Evolutionary conservation across 352 stramenopile species (phyloP).

Genomic region (Pythium guiyangense): DNA sequence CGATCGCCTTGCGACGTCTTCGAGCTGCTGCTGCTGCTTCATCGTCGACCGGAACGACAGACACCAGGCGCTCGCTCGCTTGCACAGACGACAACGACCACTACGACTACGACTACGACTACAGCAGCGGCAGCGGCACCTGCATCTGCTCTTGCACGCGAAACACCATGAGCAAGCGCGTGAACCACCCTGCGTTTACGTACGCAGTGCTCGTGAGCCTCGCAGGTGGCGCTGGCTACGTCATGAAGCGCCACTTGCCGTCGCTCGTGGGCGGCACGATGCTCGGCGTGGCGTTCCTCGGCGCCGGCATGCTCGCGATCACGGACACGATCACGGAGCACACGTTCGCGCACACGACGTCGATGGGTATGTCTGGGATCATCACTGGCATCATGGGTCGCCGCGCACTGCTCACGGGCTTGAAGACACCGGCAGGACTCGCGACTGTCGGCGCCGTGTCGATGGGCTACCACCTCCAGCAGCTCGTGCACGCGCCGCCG

Average conservation of each 20-base stretch:
- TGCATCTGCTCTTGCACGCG: no score
- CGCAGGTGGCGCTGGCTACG: constrained; percentile 55
- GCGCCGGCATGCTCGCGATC: constrained; percentile 54
- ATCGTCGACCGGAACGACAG: no score
- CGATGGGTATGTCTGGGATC: constrained; percentile 60
- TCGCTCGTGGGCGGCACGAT: constrained; percentile 64
- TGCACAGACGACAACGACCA: no score
- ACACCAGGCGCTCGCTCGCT: no score
- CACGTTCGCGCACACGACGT: constrained; percentile 65
- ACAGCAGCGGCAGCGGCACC: no score
- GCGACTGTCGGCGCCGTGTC: constrained; percentile 44
- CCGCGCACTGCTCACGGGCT: constrained; percentile 40
- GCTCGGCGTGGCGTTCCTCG: constrained; percentile 64
- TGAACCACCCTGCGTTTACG: constrained; percentile 60
- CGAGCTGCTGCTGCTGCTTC: no score
- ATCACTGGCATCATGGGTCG: constrained; percentile 56
- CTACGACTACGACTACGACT: background rate
- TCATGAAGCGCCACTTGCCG: constrained; percentile 51
- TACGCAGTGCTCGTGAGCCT: constrained; percentile 64
- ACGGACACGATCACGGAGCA: constrained; percentile 70
- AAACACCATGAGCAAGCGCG: constrained; percentile 20
- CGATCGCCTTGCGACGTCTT: constrained; percentile 2
- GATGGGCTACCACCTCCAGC: constrained; percentile 71
- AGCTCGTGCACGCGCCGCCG: constrained; percentile 48
- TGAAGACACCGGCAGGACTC: constrained; percentile 36